These are phyloP conservation scores for Corynespora cassiicola DNA, from an alignment of 2,329 filamentous ascomycete species.

Conservation along the genomic window DNA sequence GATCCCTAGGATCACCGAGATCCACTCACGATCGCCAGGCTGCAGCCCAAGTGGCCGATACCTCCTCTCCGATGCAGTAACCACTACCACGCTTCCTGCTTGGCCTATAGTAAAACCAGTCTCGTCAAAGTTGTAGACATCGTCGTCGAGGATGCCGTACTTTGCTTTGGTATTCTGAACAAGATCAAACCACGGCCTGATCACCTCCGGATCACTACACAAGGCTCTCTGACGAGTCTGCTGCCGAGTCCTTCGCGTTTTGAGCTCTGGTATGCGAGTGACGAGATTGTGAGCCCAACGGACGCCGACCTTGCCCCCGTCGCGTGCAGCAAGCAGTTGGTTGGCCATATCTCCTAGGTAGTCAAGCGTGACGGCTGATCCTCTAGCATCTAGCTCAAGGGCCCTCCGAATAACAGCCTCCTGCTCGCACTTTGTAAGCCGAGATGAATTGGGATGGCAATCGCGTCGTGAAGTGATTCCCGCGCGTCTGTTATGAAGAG, in stretches of 20 bases:
- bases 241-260: too few relatives aligned
- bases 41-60: not conserved
- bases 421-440: conserved; percentile 12
- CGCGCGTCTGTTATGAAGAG: conserved; percentile 8
- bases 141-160: conserved; percentile 3
- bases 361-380: conserved; percentile 10
- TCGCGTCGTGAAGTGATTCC: conserved; percentile 9
- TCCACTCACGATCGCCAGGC: conserved; percentile 4
- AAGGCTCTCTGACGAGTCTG: too few relatives aligned
- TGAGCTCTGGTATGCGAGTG: too few relatives aligned
- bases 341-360: conserved; percentile 14
- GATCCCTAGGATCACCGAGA: conserved; percentile 1
- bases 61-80: conserved; percentile 2
- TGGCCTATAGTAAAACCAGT: conserved; percentile 4
- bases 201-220: not conserved
- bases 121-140: conserved; percentile 3
- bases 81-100: not conserved
- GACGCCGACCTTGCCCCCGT: conserved; percentile 4
- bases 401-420: conserved; percentile 12
- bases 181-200: not conserved
- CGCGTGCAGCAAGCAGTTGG: conserved; percentile 14
- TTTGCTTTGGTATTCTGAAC: conserved; percentile 1
- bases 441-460: conserved; percentile 7
- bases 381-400: conserved; percentile 12
- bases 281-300: too few relatives aligned